phyloP scores from a whole-genome alignment of 257 asterid genomes.

The Solanum dulcamara region DNA sequence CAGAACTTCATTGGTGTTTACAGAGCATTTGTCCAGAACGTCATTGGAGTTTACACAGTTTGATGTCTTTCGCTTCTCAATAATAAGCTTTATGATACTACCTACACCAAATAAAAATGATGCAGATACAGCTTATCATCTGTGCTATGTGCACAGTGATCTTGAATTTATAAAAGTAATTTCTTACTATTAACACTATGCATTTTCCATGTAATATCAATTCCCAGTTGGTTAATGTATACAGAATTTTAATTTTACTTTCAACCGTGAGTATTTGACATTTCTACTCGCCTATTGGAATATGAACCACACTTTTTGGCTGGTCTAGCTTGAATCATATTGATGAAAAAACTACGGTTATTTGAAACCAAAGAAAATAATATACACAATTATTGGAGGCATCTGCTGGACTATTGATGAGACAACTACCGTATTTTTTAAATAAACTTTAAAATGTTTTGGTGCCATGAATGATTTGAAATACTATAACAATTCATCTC shows the following conservation, averaged over 20 bases:
- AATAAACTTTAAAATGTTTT: background rate
- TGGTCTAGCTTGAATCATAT: background rate
- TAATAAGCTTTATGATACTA: background rate
- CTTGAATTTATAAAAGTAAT: background rate
- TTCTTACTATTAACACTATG: background rate
- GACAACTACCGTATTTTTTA: background rate
- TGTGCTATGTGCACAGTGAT: background rate
- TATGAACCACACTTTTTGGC: background rate
- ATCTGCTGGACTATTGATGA: background rate
- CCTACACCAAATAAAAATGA: background rate
- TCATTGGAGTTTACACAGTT: background rate
- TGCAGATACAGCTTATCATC: background rate
- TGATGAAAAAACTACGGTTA: background rate
- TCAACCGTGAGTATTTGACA: background rate
- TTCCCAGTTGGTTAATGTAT: background rate
- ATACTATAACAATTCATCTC: background rate
- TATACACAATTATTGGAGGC: background rate
- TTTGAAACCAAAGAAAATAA: background rate
- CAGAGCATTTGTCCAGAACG: background rate
- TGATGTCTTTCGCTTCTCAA: background rate
- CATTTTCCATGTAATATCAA: background rate
- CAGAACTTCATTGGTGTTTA: background rate
- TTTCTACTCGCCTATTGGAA: background rate
- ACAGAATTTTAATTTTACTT: background rate
- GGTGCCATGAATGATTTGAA: background rate